These are phyloP conservation scores for Trypanosoma mega DNA, from an alignment of 208 protist genomes.

Conservation along the genomic window DNA sequence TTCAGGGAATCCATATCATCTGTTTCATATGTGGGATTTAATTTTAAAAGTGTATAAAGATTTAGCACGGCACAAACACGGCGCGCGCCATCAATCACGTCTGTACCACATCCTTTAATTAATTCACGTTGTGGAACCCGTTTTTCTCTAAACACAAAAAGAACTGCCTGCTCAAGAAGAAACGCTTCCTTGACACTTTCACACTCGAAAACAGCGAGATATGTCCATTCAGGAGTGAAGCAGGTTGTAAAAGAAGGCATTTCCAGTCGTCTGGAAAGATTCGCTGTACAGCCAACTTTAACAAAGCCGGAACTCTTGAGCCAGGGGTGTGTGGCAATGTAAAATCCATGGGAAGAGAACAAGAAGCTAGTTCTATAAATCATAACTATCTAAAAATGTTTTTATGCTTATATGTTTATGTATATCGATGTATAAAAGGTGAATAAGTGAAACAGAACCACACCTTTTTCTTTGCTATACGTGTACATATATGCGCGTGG, in stretches of 20 bases:
- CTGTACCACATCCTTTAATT: constrained; percentile 34
- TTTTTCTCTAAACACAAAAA: constrained; percentile 48
- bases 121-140: constrained; percentile 64
- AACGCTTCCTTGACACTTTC: constrained; percentile 48
- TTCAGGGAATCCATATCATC: background rate
- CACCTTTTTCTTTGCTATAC: background rate
- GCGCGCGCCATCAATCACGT: constrained; percentile 33
- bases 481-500: too few species aligned
- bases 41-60: constrained; percentile 26
- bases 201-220: constrained; percentile 59
- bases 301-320: constrained; percentile 50
- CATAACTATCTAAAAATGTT: constrained; percentile 5
- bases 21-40: background rate
- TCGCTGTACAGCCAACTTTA: constrained; percentile 65
- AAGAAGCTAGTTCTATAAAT: background rate
- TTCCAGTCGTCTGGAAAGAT: constrained; percentile 56
- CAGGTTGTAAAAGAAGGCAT: constrained; percentile 76
- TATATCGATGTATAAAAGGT: background rate
- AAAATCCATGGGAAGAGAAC: constrained; percentile 43
- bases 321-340: constrained; percentile 74
- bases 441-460: background rate
- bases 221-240: constrained; percentile 77
- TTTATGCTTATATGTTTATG: background rate
- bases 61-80: constrained; percentile 38
- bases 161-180: constrained; percentile 72